Base-by-base conservation (phyloP, 2,329 filamentous ascomycete genomes). In the Ceratocystiopsis minuta region DNA sequence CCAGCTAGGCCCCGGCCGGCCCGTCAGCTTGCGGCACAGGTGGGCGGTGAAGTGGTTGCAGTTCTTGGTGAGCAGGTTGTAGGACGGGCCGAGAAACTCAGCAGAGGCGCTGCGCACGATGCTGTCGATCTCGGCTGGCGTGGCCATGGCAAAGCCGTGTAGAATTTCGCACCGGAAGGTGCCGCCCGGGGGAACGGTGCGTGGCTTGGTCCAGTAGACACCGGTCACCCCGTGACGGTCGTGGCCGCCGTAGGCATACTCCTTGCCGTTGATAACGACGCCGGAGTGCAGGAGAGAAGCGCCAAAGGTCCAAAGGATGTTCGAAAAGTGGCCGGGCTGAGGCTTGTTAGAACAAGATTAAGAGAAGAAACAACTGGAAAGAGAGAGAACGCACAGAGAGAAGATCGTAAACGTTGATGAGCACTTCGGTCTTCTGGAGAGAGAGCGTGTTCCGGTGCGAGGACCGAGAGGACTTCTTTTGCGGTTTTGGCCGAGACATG, bases 11-110 rank as follows among this genome's bases (percentile, higher is more conserved):
- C 80, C 80, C 1, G 75, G 63, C 37, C 72, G 69, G 6, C 77
- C 74, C 2, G 81, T 88, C 42, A 92, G 67, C 49, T 72, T 72
- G 55, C 78, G 66, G 58, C 80, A 86, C 16, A 92, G 68, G 52
- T 80, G 75, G 16, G 75, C 75, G 2, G 83, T 88, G 56, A 92
- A 92, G 57, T 92, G 84, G 57, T 92, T 92, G 68, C 84, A 92
- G 58, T 92, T 92, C 51, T 76, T 76, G 16, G 78, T 85, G 37
- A 92, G 67, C 14, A 92, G 70, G 53, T 90, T 88, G 59, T 92
- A 90, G 14, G 71, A 70, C 0, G 76, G 76, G 18, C 84, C 84
- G 43, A 76, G 68, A 52, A 90, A 92, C 50, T 78, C 68, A 36
- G 79, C 70, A 1, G 78, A 83, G 13, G 78, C 78, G 43, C 66